phyloP scores from a whole-genome alignment of 345 rosid species.

The Ceriops tagal region DNA sequence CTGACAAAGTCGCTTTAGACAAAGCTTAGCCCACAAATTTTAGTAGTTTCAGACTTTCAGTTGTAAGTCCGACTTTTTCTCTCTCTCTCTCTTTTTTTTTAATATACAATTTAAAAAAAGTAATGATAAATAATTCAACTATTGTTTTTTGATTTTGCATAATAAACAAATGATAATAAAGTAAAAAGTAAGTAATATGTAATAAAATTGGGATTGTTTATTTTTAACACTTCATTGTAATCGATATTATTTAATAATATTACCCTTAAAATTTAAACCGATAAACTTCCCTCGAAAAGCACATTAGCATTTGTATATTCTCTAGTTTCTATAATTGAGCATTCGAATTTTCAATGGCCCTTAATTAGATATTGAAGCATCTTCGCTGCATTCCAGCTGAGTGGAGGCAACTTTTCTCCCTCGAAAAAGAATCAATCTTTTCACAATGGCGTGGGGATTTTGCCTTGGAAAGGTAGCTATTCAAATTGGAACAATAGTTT shows the following conservation, averaged over 20 bases:
- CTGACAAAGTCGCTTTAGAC: no score
- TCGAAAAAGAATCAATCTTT: slow-evolving; percentile 14
- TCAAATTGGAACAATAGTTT: neutral
- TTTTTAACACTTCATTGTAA: no score
- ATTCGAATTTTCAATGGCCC: slow-evolving; percentile 29
- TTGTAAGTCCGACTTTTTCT: neutral
- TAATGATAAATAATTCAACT: no score
- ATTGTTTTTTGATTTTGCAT: no score
- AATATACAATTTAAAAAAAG: no score
- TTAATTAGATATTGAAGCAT: slow-evolving; percentile 30
- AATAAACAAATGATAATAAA: no score
- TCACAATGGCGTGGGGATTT: slow-evolving; percentile 5
- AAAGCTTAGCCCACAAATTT: no score
- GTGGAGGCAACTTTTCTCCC: slow-evolving; percentile 11
- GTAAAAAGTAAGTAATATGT: no score
- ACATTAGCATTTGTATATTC: slow-evolving; percentile 19
- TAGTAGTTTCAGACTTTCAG: no score
- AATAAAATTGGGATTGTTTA: no score
- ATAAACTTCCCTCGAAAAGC: slow-evolving; percentile 1
- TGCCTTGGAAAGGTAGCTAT: slow-evolving; percentile 2
- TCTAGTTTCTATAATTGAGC: slow-evolving; percentile 18
- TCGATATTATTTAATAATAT: no score
- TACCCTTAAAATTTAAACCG: no score
- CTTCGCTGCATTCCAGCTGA: slow-evolving; percentile 22
- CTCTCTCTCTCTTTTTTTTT: neutral